Base-by-base conservation (phyloP, 78 protist species). In the Salpingoeca rosetta region DNA sequence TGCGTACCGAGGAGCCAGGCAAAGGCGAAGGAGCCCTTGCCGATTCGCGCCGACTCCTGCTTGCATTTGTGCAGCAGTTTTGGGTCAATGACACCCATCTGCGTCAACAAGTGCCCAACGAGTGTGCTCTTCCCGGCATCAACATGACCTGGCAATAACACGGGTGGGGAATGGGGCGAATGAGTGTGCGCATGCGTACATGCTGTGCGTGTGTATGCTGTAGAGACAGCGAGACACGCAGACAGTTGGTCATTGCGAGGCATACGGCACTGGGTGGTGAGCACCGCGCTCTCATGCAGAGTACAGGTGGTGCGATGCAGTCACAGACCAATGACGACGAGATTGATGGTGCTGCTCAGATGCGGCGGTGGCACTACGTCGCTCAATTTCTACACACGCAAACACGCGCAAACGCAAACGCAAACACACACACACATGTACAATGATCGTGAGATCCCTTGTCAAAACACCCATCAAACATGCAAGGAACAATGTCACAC, bases 1-100 rank as follows among this genome's bases (percentile, higher is more conserved):
- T 0, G 80, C 88, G 37, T 95, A 84, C 97, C 99, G 74, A 96
- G 80, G 2, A 98, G 98, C 99, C 99, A 98, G 12, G 99, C 99
- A 84, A 85, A 96, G 42, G 90, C 89, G 80, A 98, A 97, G n/a
- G 97, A 92, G 44, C 88, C 84, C 87, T 98, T 97, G n/a, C 98
- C 98, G 44, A 90, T 86, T 76, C 73, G 41, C 43, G 57, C 43
- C n/a, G 96, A 38, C 38, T 97, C 98, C 24, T 77, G 77, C 84
- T 97, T 42, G 45, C 51, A 88, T 84, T 94, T 96, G 88, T 86
- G 83, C 88, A 97, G 79, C 11, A 93, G 87, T 44, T 89, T 80
- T 51, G 88, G 82, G 31, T 82, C 81, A 2, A 96, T 92, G 7
- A 44, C 39, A 22, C 96, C 97, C 24, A 89, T 42, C 41, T 82